A percentile compares a stretch with the other conserved stretches of the same genome.
Conservation (phyloP, 495 filamentous ascomycete genomes). For the Xeromyces bisporus region DNA sequence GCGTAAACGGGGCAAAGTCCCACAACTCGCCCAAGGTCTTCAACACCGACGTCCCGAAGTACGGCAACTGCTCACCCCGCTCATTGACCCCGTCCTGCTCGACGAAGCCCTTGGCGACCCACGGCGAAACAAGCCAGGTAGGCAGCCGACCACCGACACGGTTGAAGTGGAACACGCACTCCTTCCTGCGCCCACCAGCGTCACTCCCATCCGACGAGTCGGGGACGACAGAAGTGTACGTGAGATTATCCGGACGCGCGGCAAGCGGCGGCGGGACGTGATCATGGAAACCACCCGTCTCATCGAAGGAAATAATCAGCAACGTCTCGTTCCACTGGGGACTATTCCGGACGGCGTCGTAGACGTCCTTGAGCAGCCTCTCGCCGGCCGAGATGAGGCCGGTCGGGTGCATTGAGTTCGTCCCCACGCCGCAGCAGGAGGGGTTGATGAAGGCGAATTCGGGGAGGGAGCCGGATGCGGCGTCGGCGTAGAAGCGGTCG, state of each 20-base stretch:
- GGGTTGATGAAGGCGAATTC: conserved; percentile 35
- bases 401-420: conserved; percentile 32
- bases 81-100: conserved; percentile 28
- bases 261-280: conserved; percentile 32
- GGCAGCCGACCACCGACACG: conserved; percentile 33
- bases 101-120: conserved; percentile 24
- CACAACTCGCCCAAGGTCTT: conserved; percentile 25
- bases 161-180: conserved; percentile 30
- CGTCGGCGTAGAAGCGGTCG: conserved; percentile 21
- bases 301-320: conserved; percentile 33
- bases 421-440: conserved; percentile 30
- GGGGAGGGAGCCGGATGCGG: conserved; percentile 22
- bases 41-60: conserved; percentile 26
- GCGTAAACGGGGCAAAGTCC: conserved; percentile 1
- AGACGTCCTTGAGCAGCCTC: conserved; percentile 30
- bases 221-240: conserved; percentile 25
- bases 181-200: too few relatives aligned
- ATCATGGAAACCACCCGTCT: conserved; percentile 34
- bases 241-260: conserved; percentile 20
- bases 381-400: conserved; percentile 32
- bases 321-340: conserved; percentile 32
- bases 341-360: conserved; percentile 27
- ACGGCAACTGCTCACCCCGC: conserved; percentile 11
- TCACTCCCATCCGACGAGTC: conserved; percentile 25
- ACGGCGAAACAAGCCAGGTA: conserved; percentile 33